These are phyloP conservation scores for Viridothelium virens DNA, from an alignment of 495 filamentous ascomycete species.

Conservation along the genomic window DNA sequence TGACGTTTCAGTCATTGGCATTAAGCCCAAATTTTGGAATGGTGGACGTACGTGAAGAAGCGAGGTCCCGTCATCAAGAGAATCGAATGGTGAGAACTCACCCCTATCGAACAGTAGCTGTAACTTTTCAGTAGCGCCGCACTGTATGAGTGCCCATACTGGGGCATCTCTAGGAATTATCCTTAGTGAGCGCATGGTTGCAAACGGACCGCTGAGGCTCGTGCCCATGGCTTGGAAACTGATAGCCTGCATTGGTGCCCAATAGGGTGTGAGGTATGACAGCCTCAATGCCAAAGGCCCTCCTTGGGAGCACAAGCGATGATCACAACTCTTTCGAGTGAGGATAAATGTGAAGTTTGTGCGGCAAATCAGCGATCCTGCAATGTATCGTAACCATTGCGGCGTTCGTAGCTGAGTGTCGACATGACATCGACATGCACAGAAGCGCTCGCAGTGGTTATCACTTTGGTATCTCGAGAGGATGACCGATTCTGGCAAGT, in stretches of 20 bases:
- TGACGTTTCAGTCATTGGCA: neutral
- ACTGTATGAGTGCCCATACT: neutral
- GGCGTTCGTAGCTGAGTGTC: neutral
- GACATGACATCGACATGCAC: neutral
- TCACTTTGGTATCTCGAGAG: neutral
- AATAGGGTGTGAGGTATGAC: neutral
- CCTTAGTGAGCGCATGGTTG: neutral
- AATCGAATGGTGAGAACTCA: neutral
- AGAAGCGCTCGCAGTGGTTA: neutral
- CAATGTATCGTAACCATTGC: neutral
- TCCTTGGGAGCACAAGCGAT: neutral
- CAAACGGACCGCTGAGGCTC: neutral
- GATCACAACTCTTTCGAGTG: neutral
- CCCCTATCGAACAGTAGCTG: neutral
- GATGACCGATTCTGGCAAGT: neutral
- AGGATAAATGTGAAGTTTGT: neutral
- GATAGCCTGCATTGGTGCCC: neutral
- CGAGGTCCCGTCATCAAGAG: neutral
- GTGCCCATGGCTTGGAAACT: neutral
- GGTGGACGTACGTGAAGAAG: neutral
- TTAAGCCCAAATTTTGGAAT: neutral
- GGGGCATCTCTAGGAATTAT: neutral
- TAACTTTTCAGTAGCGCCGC: neutral
- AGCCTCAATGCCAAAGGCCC: neutral
- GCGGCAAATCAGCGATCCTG: neutral